A percentile compares a stretch with the other conserved stretches of the same genome.
Conservation (phyloP, 805 yeast species). For the Limtongia smithiae region DNA sequence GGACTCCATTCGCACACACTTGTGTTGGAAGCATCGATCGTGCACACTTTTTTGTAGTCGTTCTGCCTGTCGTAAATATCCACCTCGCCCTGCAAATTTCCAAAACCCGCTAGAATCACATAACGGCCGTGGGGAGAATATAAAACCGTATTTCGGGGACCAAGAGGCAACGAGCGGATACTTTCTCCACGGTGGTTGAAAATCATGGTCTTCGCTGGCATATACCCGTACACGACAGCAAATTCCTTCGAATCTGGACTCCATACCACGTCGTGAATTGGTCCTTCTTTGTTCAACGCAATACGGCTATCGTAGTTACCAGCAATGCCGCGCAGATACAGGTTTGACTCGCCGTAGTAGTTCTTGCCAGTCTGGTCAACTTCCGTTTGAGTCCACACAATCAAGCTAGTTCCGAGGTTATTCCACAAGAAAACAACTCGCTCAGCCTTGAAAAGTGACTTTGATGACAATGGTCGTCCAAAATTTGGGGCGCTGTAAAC, state of each 20-base stretch:
- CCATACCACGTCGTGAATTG: slow-evolving; percentile 97
- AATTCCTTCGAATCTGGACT: slow-evolving; percentile 93
- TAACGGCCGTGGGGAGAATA: slow-evolving; percentile 94
- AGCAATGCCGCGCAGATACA: slow-evolving; percentile 85
- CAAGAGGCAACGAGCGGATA: slow-evolving; percentile 76
- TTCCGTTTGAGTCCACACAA: slow-evolving; percentile 93
- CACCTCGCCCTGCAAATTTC: slow-evolving; percentile 94
- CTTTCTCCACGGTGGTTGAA: slow-evolving; percentile 92
- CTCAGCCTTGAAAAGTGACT: slow-evolving; percentile 93
- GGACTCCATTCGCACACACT: slow-evolving; percentile 98
- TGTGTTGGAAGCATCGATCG: slow-evolving; percentile 89
- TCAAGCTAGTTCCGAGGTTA: slow-evolving; percentile 83
- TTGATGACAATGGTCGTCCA: slow-evolving; percentile 73
- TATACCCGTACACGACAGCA: slow-evolving; percentile 94
- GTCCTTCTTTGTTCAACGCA: slow-evolving; percentile 85
- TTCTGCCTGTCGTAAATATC: slow-evolving; percentile 91
- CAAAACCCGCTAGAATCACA: slow-evolving; percentile 93
- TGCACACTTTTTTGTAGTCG: slow-evolving; percentile 71
- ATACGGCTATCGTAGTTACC: slow-evolving; percentile 90
- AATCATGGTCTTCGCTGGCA: slow-evolving; percentile 95
- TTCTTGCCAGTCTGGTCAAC: slow-evolving; percentile 91
- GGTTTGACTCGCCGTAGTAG: slow-evolving; percentile 93
- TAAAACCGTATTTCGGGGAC: slow-evolving; percentile 82
- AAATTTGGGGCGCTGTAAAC: slow-evolving; percentile 78
- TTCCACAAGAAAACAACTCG: slow-evolving; percentile 92